A percentile compares a stretch with the other conserved stretches of the same genome.
phyloP scores from a whole-genome alignment of 805 yeast genomes.

The Wickerhamomyces sydowiorum region DNA sequence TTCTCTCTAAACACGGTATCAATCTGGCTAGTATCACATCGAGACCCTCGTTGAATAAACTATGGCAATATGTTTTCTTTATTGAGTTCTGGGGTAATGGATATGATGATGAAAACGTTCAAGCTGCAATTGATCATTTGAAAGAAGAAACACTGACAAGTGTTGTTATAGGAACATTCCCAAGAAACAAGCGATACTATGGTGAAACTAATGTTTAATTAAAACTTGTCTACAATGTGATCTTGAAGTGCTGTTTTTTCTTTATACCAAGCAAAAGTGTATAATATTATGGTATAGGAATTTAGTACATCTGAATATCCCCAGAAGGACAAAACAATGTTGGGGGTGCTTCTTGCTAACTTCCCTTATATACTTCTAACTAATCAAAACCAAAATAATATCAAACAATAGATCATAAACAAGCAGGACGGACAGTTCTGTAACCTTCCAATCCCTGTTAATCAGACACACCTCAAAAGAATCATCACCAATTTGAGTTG shows the following conservation, averaged over 20 bases:
- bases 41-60: slow-evolving; percentile 59
- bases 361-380: background rate
- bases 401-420: background rate
- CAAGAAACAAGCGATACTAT: slow-evolving; percentile 37
- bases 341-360: background rate
- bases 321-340: too few relatives aligned
- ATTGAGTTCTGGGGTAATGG: slow-evolving; percentile 55
- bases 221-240: too few relatives aligned
- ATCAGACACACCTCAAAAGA: background rate
- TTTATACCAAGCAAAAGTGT: too few relatives aligned
- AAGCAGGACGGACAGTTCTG: background rate
- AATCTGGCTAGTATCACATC: slow-evolving; percentile 71
- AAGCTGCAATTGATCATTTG: slow-evolving; percentile 36
- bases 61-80: slow-evolving; percentile 83
- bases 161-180: slow-evolving; percentile 55
- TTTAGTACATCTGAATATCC: too few relatives aligned
- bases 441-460: background rate
- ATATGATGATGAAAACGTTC: slow-evolving; percentile 25
- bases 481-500: background rate
- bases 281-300: too few relatives aligned
- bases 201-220: too few relatives aligned
- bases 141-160: slow-evolving; percentile 39
- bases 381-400: too few relatives aligned
- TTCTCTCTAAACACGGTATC: slow-evolving; percentile 48
- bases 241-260: too few relatives aligned